Conservation (phyloP, 2,329 filamentous ascomycete species). For the Hypoxylon sp. region DNA sequence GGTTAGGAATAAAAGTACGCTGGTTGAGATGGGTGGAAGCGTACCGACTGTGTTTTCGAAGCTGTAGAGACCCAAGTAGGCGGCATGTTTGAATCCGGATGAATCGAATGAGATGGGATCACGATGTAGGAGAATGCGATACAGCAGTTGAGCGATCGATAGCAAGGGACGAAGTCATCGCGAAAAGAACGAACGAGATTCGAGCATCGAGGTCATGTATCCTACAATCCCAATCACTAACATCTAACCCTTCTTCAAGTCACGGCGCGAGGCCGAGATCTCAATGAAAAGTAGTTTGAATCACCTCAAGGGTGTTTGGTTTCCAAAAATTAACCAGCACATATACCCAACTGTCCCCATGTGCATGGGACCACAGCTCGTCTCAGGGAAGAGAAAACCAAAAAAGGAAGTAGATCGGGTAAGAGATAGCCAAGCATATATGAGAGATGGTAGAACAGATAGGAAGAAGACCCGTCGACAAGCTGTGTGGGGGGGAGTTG, state of each 20-base stretch:
- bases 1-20: conserved; percentile 88
- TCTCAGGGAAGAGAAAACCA: not conserved
- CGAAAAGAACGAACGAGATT: not conserved
- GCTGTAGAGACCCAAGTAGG: conserved; percentile 58
- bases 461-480: not conserved
- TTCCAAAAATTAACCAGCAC: conserved; percentile 16
- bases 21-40: conserved; percentile 83
- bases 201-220: not conserved
- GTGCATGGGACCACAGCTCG: not conserved
- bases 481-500: not conserved
- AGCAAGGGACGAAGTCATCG: not conserved
- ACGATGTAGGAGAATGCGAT: not conserved
- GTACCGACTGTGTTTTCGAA: conserved; percentile 83
- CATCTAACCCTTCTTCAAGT: not conserved
- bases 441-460: not conserved
- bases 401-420: not conserved
- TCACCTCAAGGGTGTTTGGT: conserved; percentile 8
- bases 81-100: not conserved
- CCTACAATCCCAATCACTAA: not conserved
- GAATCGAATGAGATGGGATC: conserved; percentile 6
- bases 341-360: conserved; percentile 10
- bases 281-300: conserved; percentile 12
- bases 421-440: too few species aligned
- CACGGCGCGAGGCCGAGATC: not conserved
- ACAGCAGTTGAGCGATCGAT: not conserved